These are phyloP conservation scores for Scutellaria barbata DNA, from an alignment of 257 asterid genomes.

Conservation along the genomic window DNA sequence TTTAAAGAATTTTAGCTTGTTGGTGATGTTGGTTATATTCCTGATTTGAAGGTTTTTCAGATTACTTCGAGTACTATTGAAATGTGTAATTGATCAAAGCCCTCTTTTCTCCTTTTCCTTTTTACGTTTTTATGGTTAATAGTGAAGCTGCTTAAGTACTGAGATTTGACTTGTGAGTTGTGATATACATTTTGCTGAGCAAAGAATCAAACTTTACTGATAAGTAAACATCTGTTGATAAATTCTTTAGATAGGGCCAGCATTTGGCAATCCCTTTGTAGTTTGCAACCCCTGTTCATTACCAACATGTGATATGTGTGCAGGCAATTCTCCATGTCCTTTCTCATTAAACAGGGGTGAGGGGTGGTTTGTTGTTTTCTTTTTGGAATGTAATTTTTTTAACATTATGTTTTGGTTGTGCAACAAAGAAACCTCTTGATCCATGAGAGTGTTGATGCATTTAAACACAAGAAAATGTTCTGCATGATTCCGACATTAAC, in stretches of 20 bases:
- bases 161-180: neutral
- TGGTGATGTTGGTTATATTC: slow-evolving; percentile 10
- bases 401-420: neutral
- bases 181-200: slow-evolving; percentile 7
- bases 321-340: neutral
- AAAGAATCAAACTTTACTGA: neutral
- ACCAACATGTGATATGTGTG: neutral
- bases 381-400: slow-evolving; percentile 7
- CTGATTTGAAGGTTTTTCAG: slow-evolving; percentile 5
- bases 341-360: slow-evolving; percentile 15
- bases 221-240: neutral
- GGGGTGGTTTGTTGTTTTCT: slow-evolving; percentile 11
- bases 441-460: neutral
- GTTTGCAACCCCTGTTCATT: slow-evolving; percentile 8
- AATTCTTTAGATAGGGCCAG: neutral
- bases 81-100: slow-evolving; percentile 12
- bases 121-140: neutral
- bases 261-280: neutral
- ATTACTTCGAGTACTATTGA: neutral
- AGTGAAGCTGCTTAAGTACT: neutral
- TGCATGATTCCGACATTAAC: slow-evolving; percentile 30
- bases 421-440: neutral
- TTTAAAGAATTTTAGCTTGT: slow-evolving; percentile 24
- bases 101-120: neutral
- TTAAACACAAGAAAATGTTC: slow-evolving; percentile 13